These are phyloP conservation scores for Przewalskia tangutica DNA, from an alignment of 257 asterid species.

Conservation along the genomic window DNA sequence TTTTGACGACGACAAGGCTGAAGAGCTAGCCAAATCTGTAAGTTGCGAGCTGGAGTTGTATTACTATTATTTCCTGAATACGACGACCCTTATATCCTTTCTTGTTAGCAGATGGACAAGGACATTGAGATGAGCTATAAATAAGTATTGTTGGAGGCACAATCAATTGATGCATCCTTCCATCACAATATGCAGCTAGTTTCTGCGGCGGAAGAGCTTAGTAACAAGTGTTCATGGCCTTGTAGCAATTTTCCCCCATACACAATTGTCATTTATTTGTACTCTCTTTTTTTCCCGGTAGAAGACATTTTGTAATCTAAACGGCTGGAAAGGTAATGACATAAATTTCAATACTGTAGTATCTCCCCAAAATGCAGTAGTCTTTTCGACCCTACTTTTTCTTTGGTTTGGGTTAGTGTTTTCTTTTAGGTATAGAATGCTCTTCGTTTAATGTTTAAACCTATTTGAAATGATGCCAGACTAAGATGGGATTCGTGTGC, in stretches of 20 bases:
- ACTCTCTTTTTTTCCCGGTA: not conserved
- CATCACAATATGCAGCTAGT: not conserved
- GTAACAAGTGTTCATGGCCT: not conserved
- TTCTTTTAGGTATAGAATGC: not conserved
- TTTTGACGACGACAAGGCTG: constrained; percentile 70
- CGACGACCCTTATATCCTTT: constrained; percentile 3
- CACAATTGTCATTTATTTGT: not conserved
- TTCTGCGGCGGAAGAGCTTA: not conserved
- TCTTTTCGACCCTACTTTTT: not conserved
- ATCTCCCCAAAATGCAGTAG: not conserved
- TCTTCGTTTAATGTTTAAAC: not conserved
- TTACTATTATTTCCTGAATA: not conserved
- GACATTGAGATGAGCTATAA: constrained; percentile 44
- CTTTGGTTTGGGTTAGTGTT: not conserved
- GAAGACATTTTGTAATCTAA: not conserved
- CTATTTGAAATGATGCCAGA: not conserved
- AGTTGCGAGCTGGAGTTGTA: constrained; percentile 10
- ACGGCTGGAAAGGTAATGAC: not conserved
- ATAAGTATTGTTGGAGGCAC: constrained; percentile 12
- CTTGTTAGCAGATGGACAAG: constrained; percentile 57
- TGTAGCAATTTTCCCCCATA: not conserved
- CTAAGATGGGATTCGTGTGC: not conserved
- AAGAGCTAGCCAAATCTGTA: constrained; percentile 67
- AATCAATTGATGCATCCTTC: not conserved
- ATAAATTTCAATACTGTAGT: not conserved